A percentile compares a stretch with the other conserved stretches of the same genome.
Evolutionary conservation across 1,139 yeast genomes (phyloP).

Genomic region (Geotrichum klebahnii): DNA sequence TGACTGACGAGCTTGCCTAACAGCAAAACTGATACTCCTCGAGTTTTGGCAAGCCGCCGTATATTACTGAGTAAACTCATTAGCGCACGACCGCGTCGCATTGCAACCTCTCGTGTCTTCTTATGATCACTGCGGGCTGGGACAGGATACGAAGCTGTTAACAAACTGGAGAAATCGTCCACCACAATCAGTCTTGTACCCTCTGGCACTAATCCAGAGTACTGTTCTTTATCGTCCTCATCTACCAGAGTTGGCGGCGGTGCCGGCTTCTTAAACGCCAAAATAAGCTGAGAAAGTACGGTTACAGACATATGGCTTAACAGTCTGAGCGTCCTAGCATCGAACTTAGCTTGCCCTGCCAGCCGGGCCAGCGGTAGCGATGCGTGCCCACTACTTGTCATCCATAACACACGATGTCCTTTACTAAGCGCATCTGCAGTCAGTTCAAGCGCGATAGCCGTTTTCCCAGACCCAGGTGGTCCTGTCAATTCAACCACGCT

Average conservation of each 20-base stretch:
- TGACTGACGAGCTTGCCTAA: slow-evolving; percentile 7
- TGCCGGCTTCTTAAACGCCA: slow-evolving; percentile 1
- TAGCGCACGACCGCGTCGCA: slow-evolving; percentile 8
- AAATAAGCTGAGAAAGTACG: slow-evolving; percentile 15
- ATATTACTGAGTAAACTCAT: slow-evolving; percentile 1
- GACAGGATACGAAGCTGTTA: slow-evolving; percentile 4
- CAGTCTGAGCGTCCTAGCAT: slow-evolving; percentile 7
- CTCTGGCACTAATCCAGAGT: neutral
- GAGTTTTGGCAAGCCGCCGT: neutral
- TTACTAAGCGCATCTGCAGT: slow-evolving; percentile 13
- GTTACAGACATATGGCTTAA: slow-evolving; percentile 12
- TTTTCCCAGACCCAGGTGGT: slow-evolving; percentile 18
- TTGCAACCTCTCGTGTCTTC: neutral
- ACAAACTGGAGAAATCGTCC: slow-evolving; percentile 13
- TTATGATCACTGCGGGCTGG: neutral
- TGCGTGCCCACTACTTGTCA: slow-evolving; percentile 11
- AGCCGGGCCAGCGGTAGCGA: slow-evolving; percentile 13
- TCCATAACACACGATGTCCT: slow-evolving; percentile 17
- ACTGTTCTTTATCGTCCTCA: too few species aligned
- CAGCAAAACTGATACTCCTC: neutral
- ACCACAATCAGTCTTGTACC: slow-evolving; percentile 16
- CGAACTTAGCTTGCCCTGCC: neutral
- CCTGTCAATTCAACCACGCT: slow-evolving; percentile 17
- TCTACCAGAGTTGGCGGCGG: neutral
- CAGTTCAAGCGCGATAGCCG: slow-evolving; percentile 15